These are phyloP conservation scores for Rhypophila decipiens DNA, from an alignment of 495 filamentous ascomycete species.

Conservation along the genomic window DNA sequence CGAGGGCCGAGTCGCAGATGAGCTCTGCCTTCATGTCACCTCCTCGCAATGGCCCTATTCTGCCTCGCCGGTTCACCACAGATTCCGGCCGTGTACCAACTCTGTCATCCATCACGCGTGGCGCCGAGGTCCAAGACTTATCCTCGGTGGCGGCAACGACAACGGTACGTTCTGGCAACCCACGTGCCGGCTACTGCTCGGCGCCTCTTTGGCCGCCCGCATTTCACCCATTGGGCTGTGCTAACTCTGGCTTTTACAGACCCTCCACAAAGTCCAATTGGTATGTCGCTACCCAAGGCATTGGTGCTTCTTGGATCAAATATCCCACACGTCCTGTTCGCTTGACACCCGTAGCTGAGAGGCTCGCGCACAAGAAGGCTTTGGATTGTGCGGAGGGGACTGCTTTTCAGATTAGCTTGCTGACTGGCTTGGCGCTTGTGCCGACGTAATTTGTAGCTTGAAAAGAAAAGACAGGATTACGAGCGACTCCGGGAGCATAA, in stretches of 20 bases:
- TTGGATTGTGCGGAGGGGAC: no score
- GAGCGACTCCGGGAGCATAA: conserved; percentile 81
- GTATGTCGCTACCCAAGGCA: conserved; percentile 38
- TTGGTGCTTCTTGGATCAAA: background rate
- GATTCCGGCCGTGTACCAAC: conserved; percentile 81
- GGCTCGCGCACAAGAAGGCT: no score
- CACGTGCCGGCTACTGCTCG: background rate
- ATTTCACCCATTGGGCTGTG: background rate
- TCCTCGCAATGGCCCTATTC: conserved; percentile 56
- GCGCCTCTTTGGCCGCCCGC: background rate
- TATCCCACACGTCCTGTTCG: background rate
- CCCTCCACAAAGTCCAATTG: conserved; percentile 54
- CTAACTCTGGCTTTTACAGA: conserved; percentile 25
- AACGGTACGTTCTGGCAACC: conserved; percentile 28
- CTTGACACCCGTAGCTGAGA: background rate
- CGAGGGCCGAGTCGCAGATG: conserved; percentile 63
- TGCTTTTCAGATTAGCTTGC: no score
- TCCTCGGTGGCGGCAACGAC: conserved; percentile 33
- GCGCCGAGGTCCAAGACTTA: conserved; percentile 38
- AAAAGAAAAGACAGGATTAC: conserved; percentile 85
- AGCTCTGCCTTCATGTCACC: conserved; percentile 60
- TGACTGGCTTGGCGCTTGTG: conserved; percentile 14
- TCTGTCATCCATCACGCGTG: conserved; percentile 60
- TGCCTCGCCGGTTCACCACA: conserved; percentile 88
- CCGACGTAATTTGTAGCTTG: conserved; percentile 53